These are phyloP conservation scores for Quercus alba DNA, from an alignment of 306 rosid species.

Conservation along the genomic window DNA sequence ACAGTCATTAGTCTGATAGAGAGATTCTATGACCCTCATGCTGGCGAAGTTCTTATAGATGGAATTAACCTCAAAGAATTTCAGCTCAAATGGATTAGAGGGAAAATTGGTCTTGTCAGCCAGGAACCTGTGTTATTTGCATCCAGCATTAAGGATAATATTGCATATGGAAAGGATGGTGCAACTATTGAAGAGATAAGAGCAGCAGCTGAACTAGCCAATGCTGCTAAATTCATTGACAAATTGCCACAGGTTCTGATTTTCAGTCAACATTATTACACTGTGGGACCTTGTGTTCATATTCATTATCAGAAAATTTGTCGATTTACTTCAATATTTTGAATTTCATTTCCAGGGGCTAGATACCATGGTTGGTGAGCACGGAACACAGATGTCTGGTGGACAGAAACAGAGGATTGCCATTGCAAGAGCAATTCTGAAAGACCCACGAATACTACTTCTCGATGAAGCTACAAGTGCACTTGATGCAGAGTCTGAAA, in stretches of 20 bases:
- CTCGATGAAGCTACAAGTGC: slow-evolving; percentile 75
- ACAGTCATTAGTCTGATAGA: slow-evolving; percentile 43
- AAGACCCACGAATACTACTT: slow-evolving; percentile 66
- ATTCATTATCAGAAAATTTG: not conserved
- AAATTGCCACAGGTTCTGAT: slow-evolving; percentile 39
- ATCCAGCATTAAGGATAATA: slow-evolving; percentile 41
- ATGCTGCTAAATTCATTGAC: slow-evolving; percentile 42
- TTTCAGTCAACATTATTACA: not conserved
- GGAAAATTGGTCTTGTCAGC: slow-evolving; percentile 44
- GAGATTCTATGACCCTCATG: slow-evolving; percentile 47
- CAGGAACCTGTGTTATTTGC: slow-evolving; percentile 50
- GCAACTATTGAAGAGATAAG: slow-evolving; percentile 40
- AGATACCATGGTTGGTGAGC: slow-evolving; percentile 71
- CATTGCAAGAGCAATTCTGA: slow-evolving; percentile 72
- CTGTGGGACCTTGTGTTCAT: slow-evolving; percentile 2
- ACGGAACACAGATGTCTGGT: slow-evolving; percentile 69
- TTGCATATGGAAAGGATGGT: slow-evolving; percentile 43
- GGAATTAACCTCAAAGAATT: slow-evolving; percentile 40
- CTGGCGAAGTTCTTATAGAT: slow-evolving; percentile 47
- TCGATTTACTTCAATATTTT: not conserved
- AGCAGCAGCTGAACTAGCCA: slow-evolving; percentile 38
- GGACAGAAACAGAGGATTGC: slow-evolving; percentile 70
- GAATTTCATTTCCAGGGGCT: slow-evolving; percentile 38
- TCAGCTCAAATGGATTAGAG: slow-evolving; percentile 39
- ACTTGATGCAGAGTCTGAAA: slow-evolving; percentile 72